Evolutionary conservation across 2,329 filamentous ascomycete genomes (phyloP).

Genomic region (Botryotinia calthae): DNA sequence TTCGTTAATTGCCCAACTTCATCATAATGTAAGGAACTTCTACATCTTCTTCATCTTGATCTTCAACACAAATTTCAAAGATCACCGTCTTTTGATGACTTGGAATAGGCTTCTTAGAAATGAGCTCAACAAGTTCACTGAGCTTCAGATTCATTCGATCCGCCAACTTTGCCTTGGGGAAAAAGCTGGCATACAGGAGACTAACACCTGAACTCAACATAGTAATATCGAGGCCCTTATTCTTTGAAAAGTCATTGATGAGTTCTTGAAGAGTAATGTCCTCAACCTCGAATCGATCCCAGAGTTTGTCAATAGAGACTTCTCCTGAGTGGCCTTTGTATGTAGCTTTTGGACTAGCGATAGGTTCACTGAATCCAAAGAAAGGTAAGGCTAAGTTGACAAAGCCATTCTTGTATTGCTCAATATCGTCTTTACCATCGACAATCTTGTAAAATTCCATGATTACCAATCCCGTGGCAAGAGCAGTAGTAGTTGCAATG

Average conservation of each 20-base stretch:
- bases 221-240: slow-evolving; percentile 70
- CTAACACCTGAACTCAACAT: slow-evolving; percentile 99
- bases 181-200: slow-evolving; percentile 91
- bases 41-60: slow-evolving; percentile 85
- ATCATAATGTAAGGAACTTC: slow-evolving; percentile 97
- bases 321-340: slow-evolving; percentile 78
- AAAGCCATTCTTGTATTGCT: slow-evolving; percentile 99
- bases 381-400: slow-evolving; percentile 94
- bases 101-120: slow-evolving; percentile 90
- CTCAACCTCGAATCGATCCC: slow-evolving; percentile 92
- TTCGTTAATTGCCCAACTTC: slow-evolving; percentile 46
- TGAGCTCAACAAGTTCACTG: slow-evolving; percentile 80
- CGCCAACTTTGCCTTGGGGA: slow-evolving; percentile 72
- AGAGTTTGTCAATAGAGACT: slow-evolving; percentile 89
- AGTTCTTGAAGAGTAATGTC: slow-evolving; percentile 85
- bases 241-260: slow-evolving; percentile 74
- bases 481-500: slow-evolving; percentile 93
- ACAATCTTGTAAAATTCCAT: slow-evolving; percentile 95
- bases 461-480: slow-evolving; percentile 90
- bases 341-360: slow-evolving; percentile 86
- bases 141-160: slow-evolving; percentile 80
- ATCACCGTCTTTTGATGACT: slow-evolving; percentile 93
- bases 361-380: slow-evolving; percentile 97
- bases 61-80: slow-evolving; percentile 92
- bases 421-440: slow-evolving; percentile 92